Conservation (phyloP, 345 rosid genomes). For the Toxicodendron radicans region DNA sequence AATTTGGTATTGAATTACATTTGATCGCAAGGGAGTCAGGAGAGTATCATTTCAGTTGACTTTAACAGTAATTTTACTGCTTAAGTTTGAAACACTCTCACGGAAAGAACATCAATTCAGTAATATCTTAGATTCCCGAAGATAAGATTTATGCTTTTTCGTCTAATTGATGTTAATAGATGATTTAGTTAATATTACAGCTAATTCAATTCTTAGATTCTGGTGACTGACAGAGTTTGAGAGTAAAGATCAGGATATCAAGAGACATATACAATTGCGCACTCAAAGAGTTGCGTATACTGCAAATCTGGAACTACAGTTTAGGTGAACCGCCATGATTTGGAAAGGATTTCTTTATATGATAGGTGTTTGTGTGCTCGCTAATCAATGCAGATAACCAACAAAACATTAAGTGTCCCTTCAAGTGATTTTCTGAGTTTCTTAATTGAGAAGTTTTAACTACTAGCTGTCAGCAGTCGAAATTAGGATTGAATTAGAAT, state of each 20-base stretch:
- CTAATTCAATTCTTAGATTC: not conserved
- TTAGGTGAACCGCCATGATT: not conserved
- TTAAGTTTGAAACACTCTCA: too few species aligned
- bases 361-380: not conserved
- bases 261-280: not conserved
- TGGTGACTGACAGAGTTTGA: too few species aligned
- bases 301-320: not conserved
- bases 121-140: too few species aligned
- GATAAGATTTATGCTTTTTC: not conserved
- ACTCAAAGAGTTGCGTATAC: conserved; percentile 4
- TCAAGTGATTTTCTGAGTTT: not conserved
- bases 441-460: too few species aligned
- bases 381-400: not conserved
- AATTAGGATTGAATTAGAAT: conserved; percentile 1
- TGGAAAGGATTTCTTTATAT: not conserved
- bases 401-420: conserved; percentile 4
- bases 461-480: too few species aligned
- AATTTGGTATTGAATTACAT: too few species aligned
- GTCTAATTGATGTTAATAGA: not conserved
- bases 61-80: not conserved
- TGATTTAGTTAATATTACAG: not conserved
- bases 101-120: too few species aligned
- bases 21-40: too few species aligned
- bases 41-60: not conserved
- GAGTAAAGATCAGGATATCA: too few species aligned